These are phyloP conservation scores for Populus alba DNA, from an alignment of 345 rosid genomes.

Conservation along the genomic window DNA sequence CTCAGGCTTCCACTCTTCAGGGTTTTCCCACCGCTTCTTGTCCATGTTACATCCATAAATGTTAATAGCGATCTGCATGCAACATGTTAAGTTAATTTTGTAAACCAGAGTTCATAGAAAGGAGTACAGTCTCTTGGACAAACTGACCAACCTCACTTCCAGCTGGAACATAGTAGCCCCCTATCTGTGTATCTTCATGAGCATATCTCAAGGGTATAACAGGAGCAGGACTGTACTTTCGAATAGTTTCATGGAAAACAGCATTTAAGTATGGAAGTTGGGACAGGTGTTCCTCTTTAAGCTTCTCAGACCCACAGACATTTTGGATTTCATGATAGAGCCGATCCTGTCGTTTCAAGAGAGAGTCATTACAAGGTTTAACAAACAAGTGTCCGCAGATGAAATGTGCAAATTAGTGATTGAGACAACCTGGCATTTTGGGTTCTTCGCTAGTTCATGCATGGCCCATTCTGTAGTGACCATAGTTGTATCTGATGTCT, in stretches of 20 bases:
- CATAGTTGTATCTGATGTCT: conserved; percentile 71
- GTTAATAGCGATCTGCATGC: conserved; percentile 76
- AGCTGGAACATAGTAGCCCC: conserved; percentile 67
- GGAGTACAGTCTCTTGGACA: background rate
- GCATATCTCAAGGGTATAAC: conserved; percentile 64
- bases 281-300: conserved; percentile 60
- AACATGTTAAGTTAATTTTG: background rate
- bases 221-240: conserved; percentile 76
- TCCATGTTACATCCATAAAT: conserved; percentile 91
- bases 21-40: conserved; percentile 62
- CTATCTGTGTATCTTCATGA: conserved; percentile 74
- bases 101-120: too few species aligned
- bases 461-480: conserved; percentile 89
- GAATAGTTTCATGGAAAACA: conserved; percentile 78
- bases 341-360: conserved; percentile 36
- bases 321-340: conserved; percentile 45
- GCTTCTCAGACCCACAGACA: conserved; percentile 52
- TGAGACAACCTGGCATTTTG: conserved; percentile 47
- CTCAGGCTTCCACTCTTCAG: conserved; percentile 77
- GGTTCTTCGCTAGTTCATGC: conserved; percentile 75
- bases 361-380: background rate
- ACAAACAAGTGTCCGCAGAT: too few species aligned
- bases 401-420: background rate
- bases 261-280: conserved; percentile 57
- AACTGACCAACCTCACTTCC: conserved; percentile 58